Evolutionary conservation across 768 basidiomycete species (phyloP).

Genomic region (Leccinum imitatum): DNA sequence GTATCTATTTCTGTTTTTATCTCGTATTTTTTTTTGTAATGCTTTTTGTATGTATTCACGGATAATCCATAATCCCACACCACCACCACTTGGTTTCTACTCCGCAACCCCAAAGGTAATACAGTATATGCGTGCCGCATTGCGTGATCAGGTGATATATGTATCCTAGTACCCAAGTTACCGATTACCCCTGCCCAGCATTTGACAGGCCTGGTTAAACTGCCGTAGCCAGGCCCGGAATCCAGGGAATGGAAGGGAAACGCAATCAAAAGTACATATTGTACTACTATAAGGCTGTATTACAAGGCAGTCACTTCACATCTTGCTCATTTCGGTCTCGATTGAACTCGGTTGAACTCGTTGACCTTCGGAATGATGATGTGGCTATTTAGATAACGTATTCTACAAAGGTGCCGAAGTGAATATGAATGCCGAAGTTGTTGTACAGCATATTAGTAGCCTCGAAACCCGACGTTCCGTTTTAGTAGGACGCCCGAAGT

Average conservation of each 20-base stretch:
- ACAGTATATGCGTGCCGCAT: background rate
- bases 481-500: too few relatives aligned
- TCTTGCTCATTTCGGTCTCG: too few relatives aligned
- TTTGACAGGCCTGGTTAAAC: too few relatives aligned
- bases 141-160: background rate
- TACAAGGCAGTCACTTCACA: too few relatives aligned
- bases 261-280: background rate
- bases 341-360: too few relatives aligned
- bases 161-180: background rate
- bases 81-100: background rate
- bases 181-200: background rate
- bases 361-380: too few relatives aligned
- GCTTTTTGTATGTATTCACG: background rate
- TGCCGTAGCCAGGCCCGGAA: background rate
- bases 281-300: too few relatives aligned
- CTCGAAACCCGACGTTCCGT: too few relatives aligned
- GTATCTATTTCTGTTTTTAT: background rate
- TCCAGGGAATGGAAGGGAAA: background rate
- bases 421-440: too few relatives aligned
- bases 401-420: too few relatives aligned
- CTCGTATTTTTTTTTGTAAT: background rate
- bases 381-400: too few relatives aligned
- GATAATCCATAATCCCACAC: background rate
- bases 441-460: too few relatives aligned
- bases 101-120: background rate